phyloP scores from a whole-genome alignment of 2,329 filamentous ascomycete genomes.

The Ascochyta koolunga region DNA sequence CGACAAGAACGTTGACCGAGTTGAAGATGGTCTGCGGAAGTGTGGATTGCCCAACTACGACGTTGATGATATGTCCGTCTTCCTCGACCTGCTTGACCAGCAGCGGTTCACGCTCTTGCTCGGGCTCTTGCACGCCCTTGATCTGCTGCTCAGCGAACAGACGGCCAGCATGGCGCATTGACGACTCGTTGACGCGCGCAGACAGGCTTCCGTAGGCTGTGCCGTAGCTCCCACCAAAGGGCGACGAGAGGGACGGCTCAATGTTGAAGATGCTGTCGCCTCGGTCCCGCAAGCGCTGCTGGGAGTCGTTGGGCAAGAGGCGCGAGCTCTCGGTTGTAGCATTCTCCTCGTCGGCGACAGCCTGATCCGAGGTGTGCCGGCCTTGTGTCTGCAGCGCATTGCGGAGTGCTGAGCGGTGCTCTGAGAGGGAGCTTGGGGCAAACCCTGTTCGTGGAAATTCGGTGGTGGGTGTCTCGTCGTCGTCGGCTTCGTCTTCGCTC shows the following conservation, averaged over 20 bases:
- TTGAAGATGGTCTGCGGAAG: conserved; percentile 96
- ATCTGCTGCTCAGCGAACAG: conserved; percentile 56
- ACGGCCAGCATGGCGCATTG: conserved; percentile 61
- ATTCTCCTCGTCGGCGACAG: conserved; percentile 45
- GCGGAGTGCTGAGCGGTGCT: conserved; percentile 52
- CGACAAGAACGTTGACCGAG: conserved; percentile 90
- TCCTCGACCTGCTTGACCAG: conserved; percentile 90
- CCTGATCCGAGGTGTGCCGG: conserved; percentile 47
- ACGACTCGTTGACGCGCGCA: conserved; percentile 62
- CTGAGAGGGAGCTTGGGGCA: conserved; percentile 41
- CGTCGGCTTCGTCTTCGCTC: conserved; percentile 38
- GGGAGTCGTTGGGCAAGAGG: conserved; percentile 35
- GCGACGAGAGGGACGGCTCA: conserved; percentile 65
- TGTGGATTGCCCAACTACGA: conserved; percentile 92
- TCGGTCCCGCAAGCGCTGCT: conserved; percentile 38
- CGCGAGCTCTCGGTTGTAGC: conserved; percentile 39
- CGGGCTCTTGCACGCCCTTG: conserved; percentile 50
- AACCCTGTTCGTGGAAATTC: conserved; percentile 42
- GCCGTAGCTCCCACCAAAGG: conserved; percentile 74
- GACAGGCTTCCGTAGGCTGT: conserved; percentile 66
- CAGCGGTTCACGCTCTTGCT: conserved; percentile 68
- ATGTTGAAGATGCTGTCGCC: conserved; percentile 56
- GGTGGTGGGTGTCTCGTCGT: conserved; percentile 36
- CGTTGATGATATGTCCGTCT: conserved; percentile 78
- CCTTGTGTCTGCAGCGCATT: conserved; percentile 47